These are phyloP conservation scores for Oropetium thomaeum DNA, from an alignment of 176 grass and related monocot genomes.

Conservation along the genomic window DNA sequence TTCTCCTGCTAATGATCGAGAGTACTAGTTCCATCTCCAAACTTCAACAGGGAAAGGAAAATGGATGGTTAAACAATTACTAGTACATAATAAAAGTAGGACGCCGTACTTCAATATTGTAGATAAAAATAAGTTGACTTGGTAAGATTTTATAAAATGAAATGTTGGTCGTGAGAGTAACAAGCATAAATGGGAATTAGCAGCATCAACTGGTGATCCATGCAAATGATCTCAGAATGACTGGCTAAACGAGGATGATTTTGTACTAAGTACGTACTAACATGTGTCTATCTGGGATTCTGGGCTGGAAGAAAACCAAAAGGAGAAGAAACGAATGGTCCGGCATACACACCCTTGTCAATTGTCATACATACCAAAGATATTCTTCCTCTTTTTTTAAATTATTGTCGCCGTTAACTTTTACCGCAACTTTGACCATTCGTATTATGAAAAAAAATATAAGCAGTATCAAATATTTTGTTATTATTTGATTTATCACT, in stretches of 20 bases:
- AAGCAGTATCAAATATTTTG: too few species aligned
- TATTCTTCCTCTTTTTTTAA: too few species aligned
- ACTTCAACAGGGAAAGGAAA: background rate
- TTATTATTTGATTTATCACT: too few species aligned
- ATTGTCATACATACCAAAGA: too few species aligned
- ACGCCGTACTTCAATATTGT: background rate
- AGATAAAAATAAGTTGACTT: background rate
- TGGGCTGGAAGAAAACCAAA: background rate
- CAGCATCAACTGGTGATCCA: too few species aligned
- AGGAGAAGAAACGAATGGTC: background rate
- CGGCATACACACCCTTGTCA: background rate
- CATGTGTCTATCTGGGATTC: background rate
- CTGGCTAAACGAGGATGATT: background rate
- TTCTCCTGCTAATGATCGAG: conserved; percentile 12
- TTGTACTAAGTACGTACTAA: background rate
- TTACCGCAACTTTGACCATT: too few species aligned
- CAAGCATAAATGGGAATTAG: background rate
- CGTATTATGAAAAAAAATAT: too few species aligned
- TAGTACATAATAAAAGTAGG: background rate
- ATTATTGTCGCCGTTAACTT: too few species aligned
- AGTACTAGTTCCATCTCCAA: background rate
- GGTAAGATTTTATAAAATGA: background rate
- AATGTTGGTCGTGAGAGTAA: too few species aligned
- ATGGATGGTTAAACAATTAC: background rate
- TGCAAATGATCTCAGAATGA: background rate